Evolutionary conservation across 768 basidiomycete species (phyloP).

Genomic region (Tricholoma sp.): DNA sequence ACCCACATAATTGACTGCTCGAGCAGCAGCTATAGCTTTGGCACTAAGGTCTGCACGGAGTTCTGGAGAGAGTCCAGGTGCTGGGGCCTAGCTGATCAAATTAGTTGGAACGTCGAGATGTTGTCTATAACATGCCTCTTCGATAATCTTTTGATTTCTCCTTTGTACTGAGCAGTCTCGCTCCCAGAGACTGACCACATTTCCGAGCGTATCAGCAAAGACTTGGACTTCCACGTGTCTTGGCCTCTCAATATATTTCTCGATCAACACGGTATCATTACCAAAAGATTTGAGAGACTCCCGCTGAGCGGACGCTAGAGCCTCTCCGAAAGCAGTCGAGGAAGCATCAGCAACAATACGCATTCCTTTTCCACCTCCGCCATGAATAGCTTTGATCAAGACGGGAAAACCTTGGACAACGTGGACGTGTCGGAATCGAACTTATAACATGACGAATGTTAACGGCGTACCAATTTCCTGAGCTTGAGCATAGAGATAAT

Average conservation of each 20-base stretch:
- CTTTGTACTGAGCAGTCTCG: constrained; percentile 90
- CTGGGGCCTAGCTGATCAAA: constrained; percentile 65
- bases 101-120: not conserved
- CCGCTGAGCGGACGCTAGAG: constrained; percentile 81
- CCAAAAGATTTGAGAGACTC: constrained; percentile 88
- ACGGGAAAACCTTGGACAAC: constrained; percentile 69
- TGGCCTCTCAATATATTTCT: constrained; percentile 84
- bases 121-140: constrained; percentile 51
- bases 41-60: constrained; percentile 75
- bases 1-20: constrained; percentile 86
- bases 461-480: constrained; percentile 53
- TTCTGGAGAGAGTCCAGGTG: constrained; percentile 78
- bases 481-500: constrained; percentile 65
- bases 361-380: constrained; percentile 97
- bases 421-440: not conserved
- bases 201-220: constrained; percentile 80
- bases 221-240: constrained; percentile 95
- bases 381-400: constrained; percentile 94
- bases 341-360: constrained; percentile 60
- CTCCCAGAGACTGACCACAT: constrained; percentile 92
- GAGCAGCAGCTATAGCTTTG: constrained; percentile 90
- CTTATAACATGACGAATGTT: not conserved
- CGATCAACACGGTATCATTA: constrained; percentile 80
- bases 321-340: constrained; percentile 69
- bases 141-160: constrained; percentile 93